phyloP scores from a whole-genome alignment of 331 rosid species.

The Quercus lobata region DNA sequence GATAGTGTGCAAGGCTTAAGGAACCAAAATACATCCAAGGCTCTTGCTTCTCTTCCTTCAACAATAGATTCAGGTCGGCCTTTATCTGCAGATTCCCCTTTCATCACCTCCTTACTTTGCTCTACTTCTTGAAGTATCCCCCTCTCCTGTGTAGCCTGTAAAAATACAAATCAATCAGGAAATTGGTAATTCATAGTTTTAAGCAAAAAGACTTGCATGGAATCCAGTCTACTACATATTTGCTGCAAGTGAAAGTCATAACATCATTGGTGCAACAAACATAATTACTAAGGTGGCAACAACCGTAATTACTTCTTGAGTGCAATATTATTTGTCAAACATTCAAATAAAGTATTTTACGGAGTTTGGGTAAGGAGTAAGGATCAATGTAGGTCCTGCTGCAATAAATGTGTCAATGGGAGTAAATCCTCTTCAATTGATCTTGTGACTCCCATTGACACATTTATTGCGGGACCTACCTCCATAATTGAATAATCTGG shows the following conservation, averaged over 20 bases:
- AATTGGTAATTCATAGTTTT: neutral
- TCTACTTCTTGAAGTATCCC: constrained; percentile 51
- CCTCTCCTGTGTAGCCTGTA: constrained; percentile 44
- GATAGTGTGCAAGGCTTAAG: constrained; percentile 91
- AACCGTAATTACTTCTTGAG: too few species aligned
- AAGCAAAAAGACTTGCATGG: neutral
- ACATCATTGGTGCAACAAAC: too few species aligned
- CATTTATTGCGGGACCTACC: neutral
- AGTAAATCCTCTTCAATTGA: too few species aligned
- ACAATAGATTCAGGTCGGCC: constrained; percentile 31
- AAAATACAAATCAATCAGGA: neutral
- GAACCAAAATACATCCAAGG: constrained; percentile 92
- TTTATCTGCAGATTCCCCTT: constrained; percentile 32
- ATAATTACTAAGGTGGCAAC: too few species aligned
- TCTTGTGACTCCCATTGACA: too few species aligned
- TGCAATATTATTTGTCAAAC: too few species aligned
- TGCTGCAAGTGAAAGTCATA: too few species aligned
- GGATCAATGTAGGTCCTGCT: neutral
- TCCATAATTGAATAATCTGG: neutral
- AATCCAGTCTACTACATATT: neutral
- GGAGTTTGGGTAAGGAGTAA: too few species aligned
- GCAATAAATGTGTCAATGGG: neutral
- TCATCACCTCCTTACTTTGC: constrained; percentile 39
- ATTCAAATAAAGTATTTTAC: too few species aligned
- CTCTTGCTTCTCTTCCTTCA: constrained; percentile 66